Percentiles rank a stretch among this genome's conserved stretches.
Conservation (phyloP, 805 yeast species). For the Danielozyma ontarioensis region DNA sequence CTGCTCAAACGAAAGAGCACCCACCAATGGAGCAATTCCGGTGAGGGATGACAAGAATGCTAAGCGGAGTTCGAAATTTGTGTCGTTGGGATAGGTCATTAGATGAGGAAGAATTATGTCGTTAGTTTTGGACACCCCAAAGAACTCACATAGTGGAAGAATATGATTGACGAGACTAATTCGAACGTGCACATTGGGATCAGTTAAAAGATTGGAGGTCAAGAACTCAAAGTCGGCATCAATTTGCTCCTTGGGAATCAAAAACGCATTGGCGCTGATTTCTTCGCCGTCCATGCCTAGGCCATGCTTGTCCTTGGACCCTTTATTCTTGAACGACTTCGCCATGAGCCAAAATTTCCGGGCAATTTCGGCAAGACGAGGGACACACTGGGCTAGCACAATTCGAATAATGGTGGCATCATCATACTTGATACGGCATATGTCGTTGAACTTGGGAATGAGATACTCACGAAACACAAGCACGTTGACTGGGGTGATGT, state of each 20-base stretch:
- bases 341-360: conserved; percentile 60
- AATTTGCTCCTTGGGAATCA: conserved; percentile 37
- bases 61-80: conserved; percentile 58
- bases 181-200: conserved; percentile 59
- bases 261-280: conserved; percentile 12
- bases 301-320: conserved; percentile 24
- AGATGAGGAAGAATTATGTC: conserved; percentile 86
- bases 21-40: conserved; percentile 73
- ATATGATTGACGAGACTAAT: conserved; percentile 66
- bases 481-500: conserved; percentile 69
- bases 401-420: conserved; percentile 40
- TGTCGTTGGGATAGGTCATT: conserved; percentile 86
- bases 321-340: conserved; percentile 35
- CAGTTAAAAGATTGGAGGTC: conserved; percentile 64
- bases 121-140: conserved; percentile 84
- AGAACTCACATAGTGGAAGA: conserved; percentile 71
- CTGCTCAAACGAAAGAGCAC: conserved; percentile 77
- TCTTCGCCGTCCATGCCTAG: conserved; percentile 7
- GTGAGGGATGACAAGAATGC: conserved; percentile 69
- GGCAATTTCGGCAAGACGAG: conserved; percentile 64
- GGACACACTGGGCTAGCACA: conserved; percentile 67
- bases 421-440: conserved; percentile 24
- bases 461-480: conserved; percentile 78
- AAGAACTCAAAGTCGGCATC: conserved; percentile 59
- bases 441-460: conserved; percentile 53